phyloP scores from a whole-genome alignment of 306 rosid genomes.

The Amphicarpaea edgeworthii region DNA sequence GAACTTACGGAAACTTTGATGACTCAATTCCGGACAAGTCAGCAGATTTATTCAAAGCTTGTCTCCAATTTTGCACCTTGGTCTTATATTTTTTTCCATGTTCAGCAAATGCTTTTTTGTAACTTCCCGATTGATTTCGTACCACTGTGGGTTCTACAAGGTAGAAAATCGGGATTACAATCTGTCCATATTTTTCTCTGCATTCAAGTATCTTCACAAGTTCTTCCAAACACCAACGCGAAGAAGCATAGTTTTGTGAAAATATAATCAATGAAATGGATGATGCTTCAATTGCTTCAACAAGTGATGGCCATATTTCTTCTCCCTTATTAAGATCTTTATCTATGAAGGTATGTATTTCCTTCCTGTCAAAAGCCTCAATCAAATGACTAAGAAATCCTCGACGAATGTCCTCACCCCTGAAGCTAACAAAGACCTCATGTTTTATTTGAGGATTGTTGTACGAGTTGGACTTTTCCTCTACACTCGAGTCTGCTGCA shows the following conservation, averaged over 20 bases:
- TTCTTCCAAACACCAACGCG: not conserved
- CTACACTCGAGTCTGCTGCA: too few species aligned
- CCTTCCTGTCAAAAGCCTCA: not conserved
- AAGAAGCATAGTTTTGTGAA: not conserved
- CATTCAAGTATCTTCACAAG: not conserved
- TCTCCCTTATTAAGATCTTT: not conserved
- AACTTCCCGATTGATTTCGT: not conserved
- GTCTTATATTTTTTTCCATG: not conserved
- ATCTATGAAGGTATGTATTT: not conserved
- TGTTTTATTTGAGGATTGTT: not conserved
- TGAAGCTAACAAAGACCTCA: not conserved
- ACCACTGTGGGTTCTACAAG: not conserved
- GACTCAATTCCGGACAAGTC: not conserved
- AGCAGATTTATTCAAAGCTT: not conserved
- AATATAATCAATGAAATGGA: not conserved
- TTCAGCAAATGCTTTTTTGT: not conserved
- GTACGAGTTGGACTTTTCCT: not conserved
- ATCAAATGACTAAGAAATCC: not conserved
- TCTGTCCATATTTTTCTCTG: not conserved
- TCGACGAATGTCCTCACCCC: not conserved
- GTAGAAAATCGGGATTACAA: not conserved
- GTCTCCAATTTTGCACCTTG: not conserved
- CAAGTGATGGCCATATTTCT: not conserved
- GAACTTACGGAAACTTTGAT: not conserved
- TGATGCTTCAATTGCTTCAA: not conserved